Evolutionary conservation across 1,284 basidiomycete species (phyloP).

Genomic region (Trichosporon sp.): DNA sequence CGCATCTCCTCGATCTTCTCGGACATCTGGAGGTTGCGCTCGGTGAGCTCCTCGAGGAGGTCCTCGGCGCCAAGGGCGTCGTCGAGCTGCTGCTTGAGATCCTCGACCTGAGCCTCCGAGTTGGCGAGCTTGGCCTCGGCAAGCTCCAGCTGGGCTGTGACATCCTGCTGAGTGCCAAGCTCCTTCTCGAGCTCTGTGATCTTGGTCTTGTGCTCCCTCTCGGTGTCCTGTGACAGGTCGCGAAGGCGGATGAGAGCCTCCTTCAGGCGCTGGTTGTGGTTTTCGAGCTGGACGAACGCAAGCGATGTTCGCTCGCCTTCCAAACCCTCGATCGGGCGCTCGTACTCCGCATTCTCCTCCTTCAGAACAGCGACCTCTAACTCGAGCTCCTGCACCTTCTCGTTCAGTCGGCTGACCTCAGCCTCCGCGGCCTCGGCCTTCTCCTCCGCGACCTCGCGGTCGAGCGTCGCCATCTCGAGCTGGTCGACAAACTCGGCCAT

Average conservation of each 20-base stretch:
- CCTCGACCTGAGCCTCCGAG: conserved; percentile 84
- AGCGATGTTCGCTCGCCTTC: conserved; percentile 61
- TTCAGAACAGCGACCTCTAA: conserved; percentile 77
- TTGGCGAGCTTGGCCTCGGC: conserved; percentile 72
- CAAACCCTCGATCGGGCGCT: conserved; percentile 50
- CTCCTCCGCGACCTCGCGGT: conserved; percentile 97
- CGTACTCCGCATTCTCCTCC: conserved; percentile 54
- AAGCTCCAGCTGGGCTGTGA: conserved; percentile 64
- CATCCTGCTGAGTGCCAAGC: conserved; percentile 52
- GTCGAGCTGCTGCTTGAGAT: conserved; percentile 90
- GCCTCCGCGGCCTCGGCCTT: conserved; percentile 72
- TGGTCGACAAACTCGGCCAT: conserved; percentile 75
- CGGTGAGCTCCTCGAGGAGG: conserved; percentile 90
- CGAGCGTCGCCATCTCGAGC: conserved; percentile 89
- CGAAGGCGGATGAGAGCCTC: conserved; percentile 87
- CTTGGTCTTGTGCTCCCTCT: conserved; percentile 73
- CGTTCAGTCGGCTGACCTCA: conserved; percentile 71
- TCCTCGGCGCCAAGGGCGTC: conserved; percentile 94
- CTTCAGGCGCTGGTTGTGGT: conserved; percentile 91
- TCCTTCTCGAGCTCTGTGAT: conserved; percentile 89
- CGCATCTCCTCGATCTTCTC: conserved; percentile 96
- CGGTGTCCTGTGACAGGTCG: conserved; percentile 80
- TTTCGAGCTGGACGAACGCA: conserved; percentile 87
- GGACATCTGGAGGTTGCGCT: conserved; percentile 83
- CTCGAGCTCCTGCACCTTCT: conserved; percentile 73